phyloP scores from a whole-genome alignment of 208 protist genomes.

The Trypanosoma cruzi region DNA sequence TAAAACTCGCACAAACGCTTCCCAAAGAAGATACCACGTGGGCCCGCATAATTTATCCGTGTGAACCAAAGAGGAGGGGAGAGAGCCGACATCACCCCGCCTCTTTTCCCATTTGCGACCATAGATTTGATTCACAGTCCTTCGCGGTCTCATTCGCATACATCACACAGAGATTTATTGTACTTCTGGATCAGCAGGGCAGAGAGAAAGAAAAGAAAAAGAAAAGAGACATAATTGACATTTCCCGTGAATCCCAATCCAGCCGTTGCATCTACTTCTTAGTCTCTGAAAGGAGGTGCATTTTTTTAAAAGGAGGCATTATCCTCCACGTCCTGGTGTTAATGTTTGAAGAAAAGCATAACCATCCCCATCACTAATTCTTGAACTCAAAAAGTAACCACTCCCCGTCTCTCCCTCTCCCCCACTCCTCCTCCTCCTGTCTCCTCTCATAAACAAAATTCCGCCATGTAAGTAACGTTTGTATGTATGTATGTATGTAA shows the following conservation, averaged over 20 bases:
- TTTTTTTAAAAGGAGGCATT: not conserved
- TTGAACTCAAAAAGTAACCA: not conserved
- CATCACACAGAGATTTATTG: not conserved
- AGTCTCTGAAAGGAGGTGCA: not conserved
- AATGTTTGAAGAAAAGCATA: not conserved
- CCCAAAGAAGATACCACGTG: conserved; percentile 2
- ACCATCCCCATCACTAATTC: not conserved
- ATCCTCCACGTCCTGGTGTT: not conserved
- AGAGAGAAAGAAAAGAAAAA: not conserved
- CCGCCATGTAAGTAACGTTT: not conserved
- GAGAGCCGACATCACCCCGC: not conserved
- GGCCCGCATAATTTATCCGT: not conserved
- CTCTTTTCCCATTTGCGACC: not conserved
- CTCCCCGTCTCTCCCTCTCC: not conserved
- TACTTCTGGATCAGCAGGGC: not conserved
- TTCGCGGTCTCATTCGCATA: not conserved
- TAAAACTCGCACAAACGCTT: not conserved
- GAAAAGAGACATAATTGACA: not conserved
- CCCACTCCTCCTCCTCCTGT: not conserved
- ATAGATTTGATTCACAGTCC: not conserved
- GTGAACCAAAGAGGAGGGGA: not conserved
- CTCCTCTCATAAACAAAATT: not conserved
- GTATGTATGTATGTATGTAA: conserved; percentile 8
- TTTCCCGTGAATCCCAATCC: not conserved
- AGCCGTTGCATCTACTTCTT: not conserved